These are phyloP conservation scores for Amanita inopinata DNA, from an alignment of 768 basidiomycete species.

Conservation along the genomic window DNA sequence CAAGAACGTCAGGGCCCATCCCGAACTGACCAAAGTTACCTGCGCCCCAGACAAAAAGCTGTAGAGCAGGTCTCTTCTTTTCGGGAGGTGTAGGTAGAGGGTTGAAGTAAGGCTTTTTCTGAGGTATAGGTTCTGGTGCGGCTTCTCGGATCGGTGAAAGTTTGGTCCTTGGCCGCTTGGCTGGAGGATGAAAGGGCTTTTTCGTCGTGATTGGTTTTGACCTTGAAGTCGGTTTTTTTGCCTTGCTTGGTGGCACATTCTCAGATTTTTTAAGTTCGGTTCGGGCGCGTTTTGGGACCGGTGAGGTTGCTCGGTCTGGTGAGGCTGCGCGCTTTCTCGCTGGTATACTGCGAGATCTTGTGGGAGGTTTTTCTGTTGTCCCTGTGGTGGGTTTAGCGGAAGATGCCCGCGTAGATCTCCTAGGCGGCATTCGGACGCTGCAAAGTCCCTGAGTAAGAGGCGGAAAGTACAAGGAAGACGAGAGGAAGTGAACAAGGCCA, in stretches of 20 bases:
- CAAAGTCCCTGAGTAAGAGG: too few relatives aligned
- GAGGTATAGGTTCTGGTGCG: conserved; percentile 23
- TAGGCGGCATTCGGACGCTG: conserved; percentile 31
- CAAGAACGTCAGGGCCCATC: conserved; percentile 66
- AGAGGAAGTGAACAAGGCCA: conserved; percentile 5
- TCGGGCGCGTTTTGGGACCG: conserved; percentile 42
- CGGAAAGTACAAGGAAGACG: conserved; percentile 8
- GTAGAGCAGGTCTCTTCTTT: conserved; percentile 52
- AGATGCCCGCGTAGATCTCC: conserved; percentile 44
- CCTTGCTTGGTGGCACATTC: conserved; percentile 21
- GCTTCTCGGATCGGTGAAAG: conserved; percentile 19
- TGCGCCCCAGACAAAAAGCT: conserved; percentile 82
- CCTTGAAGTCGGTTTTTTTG: conserved; percentile 14
- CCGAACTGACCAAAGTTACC: conserved; percentile 97
- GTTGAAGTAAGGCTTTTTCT: conserved; percentile 52
- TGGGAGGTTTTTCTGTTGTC: conserved; percentile 20
- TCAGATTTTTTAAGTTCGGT: conserved; percentile 35
- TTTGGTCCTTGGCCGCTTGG: conserved; percentile 12
- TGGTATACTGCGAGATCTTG: conserved; percentile 24
- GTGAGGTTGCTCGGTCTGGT: conserved; percentile 30
- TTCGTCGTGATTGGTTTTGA: conserved; percentile 7
- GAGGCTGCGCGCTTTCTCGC: conserved; percentile 45
- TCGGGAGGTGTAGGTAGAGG: conserved; percentile 50
- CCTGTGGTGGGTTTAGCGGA: conserved; percentile 32
- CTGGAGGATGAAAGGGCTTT: conserved; percentile 14